Evolutionary conservation across 257 asterid genomes (phyloP), one percentile per base, ranked within the genome.

Genomic region (Anisodus tanguticus): DNA sequence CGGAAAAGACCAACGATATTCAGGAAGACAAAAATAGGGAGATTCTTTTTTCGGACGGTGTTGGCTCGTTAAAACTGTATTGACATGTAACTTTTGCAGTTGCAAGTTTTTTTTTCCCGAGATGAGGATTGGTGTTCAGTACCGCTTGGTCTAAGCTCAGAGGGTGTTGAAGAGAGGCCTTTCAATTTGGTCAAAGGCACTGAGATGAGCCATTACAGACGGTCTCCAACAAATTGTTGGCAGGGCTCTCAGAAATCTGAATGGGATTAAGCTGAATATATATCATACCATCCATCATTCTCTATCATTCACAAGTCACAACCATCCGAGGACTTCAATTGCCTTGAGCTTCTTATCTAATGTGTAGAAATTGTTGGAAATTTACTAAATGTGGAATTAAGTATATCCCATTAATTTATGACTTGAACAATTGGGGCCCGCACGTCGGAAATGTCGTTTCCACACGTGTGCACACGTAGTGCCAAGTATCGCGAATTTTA

Each of bases 21-120:
- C 81, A 76, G 47, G 81, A 76, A 76, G 60, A 53, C 62, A 12
- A 17, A 26, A 26, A 47, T 76, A 76, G 26, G 64, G 15, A 7
- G 16, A 26, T 76, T 3, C 81, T 12, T 72, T 13, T 17, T 26
- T 26, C 1, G 47, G 45, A 76, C 63, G 0, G 3, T 0, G 31
- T 26, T 41, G 82, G n/a, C 82, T 77, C 3, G 31, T 26, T 49
- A 49, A 58, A 76, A 76, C 17, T 22, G 81, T 74, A 74, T 17
- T 55, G 60, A 41, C 45, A 41, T 41, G 45, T 41, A 41, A 6
- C 4, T 41, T 41, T 41, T 41, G 51, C 12, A 37, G 77, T 68
- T 37, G 26, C 77, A 68, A 68, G 12, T 11, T 66, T 66, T 55
- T 55, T 16, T 13, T 55, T 51, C 16, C 64, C 26, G 6, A 16